These are phyloP conservation scores for Umbelopsis sp. DNA, from an alignment of 371 early-diverging fungal genomes.

Conservation along the genomic window DNA sequence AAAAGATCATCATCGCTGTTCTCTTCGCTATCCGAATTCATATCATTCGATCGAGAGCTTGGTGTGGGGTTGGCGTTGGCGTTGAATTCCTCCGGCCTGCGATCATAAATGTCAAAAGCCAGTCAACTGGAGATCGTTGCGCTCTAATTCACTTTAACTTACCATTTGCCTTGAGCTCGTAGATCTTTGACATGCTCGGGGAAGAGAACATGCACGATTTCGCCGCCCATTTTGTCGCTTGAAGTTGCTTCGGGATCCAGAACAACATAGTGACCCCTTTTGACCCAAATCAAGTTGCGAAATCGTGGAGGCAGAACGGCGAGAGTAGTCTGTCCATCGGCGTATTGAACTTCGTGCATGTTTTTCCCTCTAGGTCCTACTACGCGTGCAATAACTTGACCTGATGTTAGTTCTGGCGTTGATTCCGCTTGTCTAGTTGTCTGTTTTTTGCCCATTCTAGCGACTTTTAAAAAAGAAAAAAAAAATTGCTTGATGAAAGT, in stretches of 20 bases:
- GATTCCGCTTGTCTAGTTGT: conserved; percentile 31
- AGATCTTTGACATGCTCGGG: conserved; percentile 77
- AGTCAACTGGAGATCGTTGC: no score
- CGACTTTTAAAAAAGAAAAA: background rate
- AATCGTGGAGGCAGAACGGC: conserved; percentile 79
- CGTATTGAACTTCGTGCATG: conserved; percentile 71
- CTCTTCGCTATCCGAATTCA: conserved; percentile 20
- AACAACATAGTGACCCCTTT: conserved; percentile 76
- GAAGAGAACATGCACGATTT: conserved; percentile 76
- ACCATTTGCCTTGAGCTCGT: conserved; percentile 67
- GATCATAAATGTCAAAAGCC: no score
- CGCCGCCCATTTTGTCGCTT: conserved; percentile 76
- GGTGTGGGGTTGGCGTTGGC: conserved; percentile 12
- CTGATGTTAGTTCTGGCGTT: conserved; percentile 30
- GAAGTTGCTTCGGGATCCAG: conserved; percentile 65
- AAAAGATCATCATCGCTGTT: conserved; percentile 64
- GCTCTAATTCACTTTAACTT: conserved; percentile 16
- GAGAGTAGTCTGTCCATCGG: conserved; percentile 55
- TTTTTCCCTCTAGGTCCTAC: conserved; percentile 76
- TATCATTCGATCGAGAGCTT: background rate
- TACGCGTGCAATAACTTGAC: conserved; percentile 64
- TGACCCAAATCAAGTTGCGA: conserved; percentile 84
- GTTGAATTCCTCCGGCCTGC: conserved; percentile 48
- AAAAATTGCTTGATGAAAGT: no score
- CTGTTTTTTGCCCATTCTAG: conserved; percentile 47